Percentiles rank a stretch among this genome's conserved stretches.
Conservation (phyloP, 2,329 filamentous ascomycete genomes). For the Aspergillus proliferans region DNA sequence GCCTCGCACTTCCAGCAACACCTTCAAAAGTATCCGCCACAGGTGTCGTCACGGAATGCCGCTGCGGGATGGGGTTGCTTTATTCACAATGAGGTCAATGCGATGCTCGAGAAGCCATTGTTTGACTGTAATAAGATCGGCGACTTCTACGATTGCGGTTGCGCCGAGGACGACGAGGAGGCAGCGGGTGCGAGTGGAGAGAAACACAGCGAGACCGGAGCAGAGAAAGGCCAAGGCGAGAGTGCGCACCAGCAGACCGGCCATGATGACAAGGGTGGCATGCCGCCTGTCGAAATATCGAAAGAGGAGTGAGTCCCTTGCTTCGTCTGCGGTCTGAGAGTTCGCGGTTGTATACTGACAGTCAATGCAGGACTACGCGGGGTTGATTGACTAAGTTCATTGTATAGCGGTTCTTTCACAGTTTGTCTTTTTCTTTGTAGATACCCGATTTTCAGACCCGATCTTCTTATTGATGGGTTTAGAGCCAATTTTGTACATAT, state of each 20-base stretch:
- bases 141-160: constrained; percentile 62
- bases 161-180: constrained; percentile 49
- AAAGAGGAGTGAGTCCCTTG: constrained; percentile 28
- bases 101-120: constrained; percentile 53
- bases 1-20: constrained; percentile 58
- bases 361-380: constrained; percentile 18
- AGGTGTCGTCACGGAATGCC: constrained; percentile 55
- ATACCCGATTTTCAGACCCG: background rate
- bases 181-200: constrained; percentile 3
- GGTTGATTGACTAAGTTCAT: constrained; percentile 12
- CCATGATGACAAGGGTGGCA: constrained; percentile 3
- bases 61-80: constrained; percentile 63
- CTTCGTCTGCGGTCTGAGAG: constrained; percentile 1
- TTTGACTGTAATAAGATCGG: constrained; percentile 62
- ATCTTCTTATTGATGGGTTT: background rate
- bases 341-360: constrained; percentile 9
- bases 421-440: constrained; percentile 2
- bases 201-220: constrained; percentile 1
- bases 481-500: constrained; percentile 4
- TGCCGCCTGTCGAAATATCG: constrained; percentile 28
- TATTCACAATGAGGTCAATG: constrained; percentile 62
- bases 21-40: constrained; percentile 57
- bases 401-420: constrained; percentile 2
- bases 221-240: background rate
- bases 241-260: background rate